A percentile compares a stretch with the other conserved stretches of the same genome.
Conservation (phyloP, 2,329 filamentous ascomycete species). For the Lachnellula willkommii region DNA sequence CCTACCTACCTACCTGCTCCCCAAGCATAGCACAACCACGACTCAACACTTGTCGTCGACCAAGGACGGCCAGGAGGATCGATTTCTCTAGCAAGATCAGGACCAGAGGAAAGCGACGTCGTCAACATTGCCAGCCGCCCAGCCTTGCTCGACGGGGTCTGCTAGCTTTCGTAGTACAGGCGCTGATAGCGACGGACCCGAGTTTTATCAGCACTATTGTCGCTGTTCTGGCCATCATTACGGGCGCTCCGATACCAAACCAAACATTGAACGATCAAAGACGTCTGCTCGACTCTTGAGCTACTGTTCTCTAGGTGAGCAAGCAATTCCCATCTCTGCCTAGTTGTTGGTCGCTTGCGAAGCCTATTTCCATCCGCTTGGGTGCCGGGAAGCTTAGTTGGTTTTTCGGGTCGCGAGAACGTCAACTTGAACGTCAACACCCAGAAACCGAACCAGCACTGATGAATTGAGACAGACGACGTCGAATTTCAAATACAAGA, state of each 20-base stretch:
- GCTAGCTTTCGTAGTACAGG: not conserved
- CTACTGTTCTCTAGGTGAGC: not conserved
- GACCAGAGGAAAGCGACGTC: not conserved
- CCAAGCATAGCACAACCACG: not conserved
- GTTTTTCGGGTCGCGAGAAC: not conserved
- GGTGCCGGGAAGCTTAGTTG: not conserved
- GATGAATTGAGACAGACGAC: not conserved
- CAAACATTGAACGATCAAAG: not conserved
- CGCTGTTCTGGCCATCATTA: not conserved
- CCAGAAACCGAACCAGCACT: not conserved
- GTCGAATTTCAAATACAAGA: not conserved
- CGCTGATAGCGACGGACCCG: not conserved
- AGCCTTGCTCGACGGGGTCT: not conserved
- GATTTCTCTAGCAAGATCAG: not conserved
- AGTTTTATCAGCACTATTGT: not conserved
- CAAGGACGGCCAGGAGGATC: not conserved
- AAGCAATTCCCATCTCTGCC: not conserved
- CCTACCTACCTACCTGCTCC: not conserved
- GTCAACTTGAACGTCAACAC: not conserved
- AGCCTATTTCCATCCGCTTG: not conserved
- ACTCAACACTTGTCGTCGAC: not conserved
- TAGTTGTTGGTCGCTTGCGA: not conserved
- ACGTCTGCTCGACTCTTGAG: not conserved
- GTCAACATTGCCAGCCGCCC: not conserved
- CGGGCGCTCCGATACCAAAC: not conserved